Percentiles rank a stretch among this genome's conserved stretches.
Evolutionary conservation across 371 early-diverging fungal genomes (phyloP).

Genomic region (Mortierella sp.): DNA sequence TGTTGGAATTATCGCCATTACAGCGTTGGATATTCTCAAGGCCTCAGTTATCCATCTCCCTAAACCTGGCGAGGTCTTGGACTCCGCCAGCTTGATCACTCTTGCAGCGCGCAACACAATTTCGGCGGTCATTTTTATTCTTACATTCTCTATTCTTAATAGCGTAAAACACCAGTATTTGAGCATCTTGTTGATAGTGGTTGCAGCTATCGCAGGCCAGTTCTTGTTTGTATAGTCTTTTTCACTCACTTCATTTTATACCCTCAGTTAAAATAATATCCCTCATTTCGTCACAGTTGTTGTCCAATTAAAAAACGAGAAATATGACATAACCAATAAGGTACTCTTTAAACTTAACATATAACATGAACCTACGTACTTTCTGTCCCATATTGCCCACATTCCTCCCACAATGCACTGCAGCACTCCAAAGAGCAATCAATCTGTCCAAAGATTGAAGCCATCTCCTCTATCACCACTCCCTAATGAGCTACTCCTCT

Average conservation of each 20-base stretch:
- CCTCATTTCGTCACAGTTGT: no score
- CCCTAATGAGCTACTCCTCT: conserved; percentile 35
- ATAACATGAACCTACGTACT: background rate
- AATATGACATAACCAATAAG: conserved; percentile 25
- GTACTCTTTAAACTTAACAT: conserved; percentile 13
- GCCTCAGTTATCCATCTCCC: conserved; percentile 33
- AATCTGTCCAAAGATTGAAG: background rate
- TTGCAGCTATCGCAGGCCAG: conserved; percentile 62
- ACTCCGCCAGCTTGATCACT: conserved; percentile 14
- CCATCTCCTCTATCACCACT: background rate
- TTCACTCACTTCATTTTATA: no score
- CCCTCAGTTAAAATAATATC: no score
- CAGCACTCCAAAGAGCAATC: background rate
- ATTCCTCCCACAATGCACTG: background rate
- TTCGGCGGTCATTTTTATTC: conserved; percentile 45
- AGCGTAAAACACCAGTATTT: conserved; percentile 29
- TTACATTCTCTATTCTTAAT: conserved; percentile 52
- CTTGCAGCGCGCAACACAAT: conserved; percentile 33
- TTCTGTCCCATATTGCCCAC: background rate
- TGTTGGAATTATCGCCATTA: conserved; percentile 61
- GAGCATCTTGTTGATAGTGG: conserved; percentile 38
- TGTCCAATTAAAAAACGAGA: no score
- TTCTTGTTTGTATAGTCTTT: conserved; percentile 59
- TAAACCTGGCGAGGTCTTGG: background rate
- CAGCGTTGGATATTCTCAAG: conserved; percentile 58